Evolutionary conservation across 202 grass and related monocot genomes (phyloP), one percentile per base, ranked within the genome.

Genomic region (Setaria viridis): DNA sequence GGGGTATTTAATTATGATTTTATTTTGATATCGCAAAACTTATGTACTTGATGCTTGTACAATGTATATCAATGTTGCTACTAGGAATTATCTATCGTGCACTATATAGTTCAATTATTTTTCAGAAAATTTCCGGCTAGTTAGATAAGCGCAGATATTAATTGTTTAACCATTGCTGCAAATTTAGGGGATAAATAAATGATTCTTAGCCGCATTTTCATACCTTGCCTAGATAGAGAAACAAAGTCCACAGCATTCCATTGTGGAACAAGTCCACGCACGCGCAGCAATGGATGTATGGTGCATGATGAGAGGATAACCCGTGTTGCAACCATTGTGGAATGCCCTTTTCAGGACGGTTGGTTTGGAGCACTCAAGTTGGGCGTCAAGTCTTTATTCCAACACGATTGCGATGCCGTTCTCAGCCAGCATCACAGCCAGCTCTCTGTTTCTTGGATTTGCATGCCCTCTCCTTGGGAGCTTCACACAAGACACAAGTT

Each of bases 301-400:
- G 1, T 9, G 56, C 9, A 41, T 72, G 25, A 49, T 72, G 70
- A 72, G 70, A 72, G 68, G 32, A 74, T 34, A 74, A 37, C 17
- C 17, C 51, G n/a, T 75, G 3, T 12, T 81, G 9, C 16, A 68
- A 37, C 49, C 37, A 58, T 11, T 7, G 6, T 76, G 35, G 30
- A 68, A 14, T 1, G 70, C 50, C 32, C 33, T 37, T 81, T 54
- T 53, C 62, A 54, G 3, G 41, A 81, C 56, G 20, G 82, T 76
- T 89, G 17, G 51, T 75, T 56, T 67, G 11, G 41, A 89, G 76
- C 76, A 16, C 50, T 89, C 76, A 54, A 19, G 79, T 89, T 35
- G 45, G 70, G 76, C 15, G n/a, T 33, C 45, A 34, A 45, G 77
- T 89, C 82, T 51, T 59, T 64, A 17, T 54, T 89, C 87, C 54